phyloP scores from a whole-genome alignment of 129 eudicot species.

The Flaveria ramosissima region DNA sequence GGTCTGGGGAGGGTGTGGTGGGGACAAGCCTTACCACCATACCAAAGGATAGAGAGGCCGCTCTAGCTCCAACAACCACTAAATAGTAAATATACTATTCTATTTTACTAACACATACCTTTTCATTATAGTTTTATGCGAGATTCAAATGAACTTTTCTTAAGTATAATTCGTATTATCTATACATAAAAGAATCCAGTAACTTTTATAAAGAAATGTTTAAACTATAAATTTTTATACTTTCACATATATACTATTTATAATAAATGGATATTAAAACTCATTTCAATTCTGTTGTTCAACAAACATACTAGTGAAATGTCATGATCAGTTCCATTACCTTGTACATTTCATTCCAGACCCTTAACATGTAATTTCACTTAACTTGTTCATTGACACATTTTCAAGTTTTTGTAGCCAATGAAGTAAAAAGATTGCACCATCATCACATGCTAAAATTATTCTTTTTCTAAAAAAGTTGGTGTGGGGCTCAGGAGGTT shows the following conservation, averaged over 20 bases:
- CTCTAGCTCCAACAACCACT: too few relatives aligned
- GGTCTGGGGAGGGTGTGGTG: too few relatives aligned
- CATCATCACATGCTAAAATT: not conserved
- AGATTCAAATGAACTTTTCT: constrained; percentile 1
- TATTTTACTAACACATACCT: constrained; percentile 3
- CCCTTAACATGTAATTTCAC: constrained; percentile 7
- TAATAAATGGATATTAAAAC: not conserved
- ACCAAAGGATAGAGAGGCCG: too few relatives aligned
- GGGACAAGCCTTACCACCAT: too few relatives aligned
- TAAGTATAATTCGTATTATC: not conserved
- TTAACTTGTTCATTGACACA: not conserved
- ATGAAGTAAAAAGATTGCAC: not conserved
- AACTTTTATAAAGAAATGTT: not conserved
- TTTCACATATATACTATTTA: not conserved
- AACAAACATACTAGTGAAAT: not conserved
- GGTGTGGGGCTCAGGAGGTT: not conserved
- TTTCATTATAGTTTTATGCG: not conserved
- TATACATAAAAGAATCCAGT: not conserved
- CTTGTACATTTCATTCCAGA: not conserved
- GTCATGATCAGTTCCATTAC: not conserved
- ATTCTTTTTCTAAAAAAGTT: not conserved
- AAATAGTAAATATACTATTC: not conserved
- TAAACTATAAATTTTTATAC: not conserved
- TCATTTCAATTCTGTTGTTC: not conserved
- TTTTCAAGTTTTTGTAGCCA: not conserved